Percentiles rank a stretch among this genome's conserved stretches.
Conservation (phyloP, 306 rosid species). For the Rubus idaeus region DNA sequence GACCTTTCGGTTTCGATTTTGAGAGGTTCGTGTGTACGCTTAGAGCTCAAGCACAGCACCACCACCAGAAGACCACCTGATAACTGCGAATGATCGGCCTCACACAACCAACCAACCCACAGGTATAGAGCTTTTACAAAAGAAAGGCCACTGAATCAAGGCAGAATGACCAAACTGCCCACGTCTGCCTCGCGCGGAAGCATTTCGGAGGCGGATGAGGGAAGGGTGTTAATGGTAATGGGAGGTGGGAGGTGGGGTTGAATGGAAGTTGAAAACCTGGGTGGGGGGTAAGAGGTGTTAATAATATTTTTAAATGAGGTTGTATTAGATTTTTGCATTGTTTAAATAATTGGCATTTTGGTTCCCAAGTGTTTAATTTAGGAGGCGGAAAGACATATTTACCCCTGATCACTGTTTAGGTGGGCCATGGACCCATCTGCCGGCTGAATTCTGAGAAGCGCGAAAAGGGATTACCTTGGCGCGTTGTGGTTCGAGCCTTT, state of each 20-base stretch:
- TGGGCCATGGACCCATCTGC: background rate
- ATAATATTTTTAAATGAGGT: background rate
- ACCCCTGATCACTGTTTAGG: background rate
- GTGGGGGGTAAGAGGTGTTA: background rate
- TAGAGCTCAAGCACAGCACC: constrained; percentile 8
- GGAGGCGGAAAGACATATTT: background rate
- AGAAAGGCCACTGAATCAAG: background rate
- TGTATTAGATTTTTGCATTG: background rate
- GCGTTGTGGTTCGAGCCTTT: constrained; percentile 12
- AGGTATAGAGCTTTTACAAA: background rate
- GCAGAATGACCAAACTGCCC: background rate
- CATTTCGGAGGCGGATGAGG: background rate
- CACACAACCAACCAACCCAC: constrained; percentile 3
- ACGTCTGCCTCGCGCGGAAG: background rate
- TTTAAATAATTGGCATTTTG: background rate
- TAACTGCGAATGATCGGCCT: constrained; percentile 21
- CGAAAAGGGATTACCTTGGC: background rate
- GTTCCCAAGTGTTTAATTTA: background rate
- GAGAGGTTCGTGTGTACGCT: background rate
- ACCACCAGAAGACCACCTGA: constrained; percentile 27
- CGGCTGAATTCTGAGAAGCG: background rate
- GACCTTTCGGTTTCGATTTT: constrained; percentile 1
- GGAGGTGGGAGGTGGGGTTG: background rate
- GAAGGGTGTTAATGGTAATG: constrained; percentile 13
- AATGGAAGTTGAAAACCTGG: constrained; percentile 26